These are phyloP conservation scores for Chalara sp. DNA, from an alignment of 2,329 filamentous ascomycete genomes.

Conservation along the genomic window DNA sequence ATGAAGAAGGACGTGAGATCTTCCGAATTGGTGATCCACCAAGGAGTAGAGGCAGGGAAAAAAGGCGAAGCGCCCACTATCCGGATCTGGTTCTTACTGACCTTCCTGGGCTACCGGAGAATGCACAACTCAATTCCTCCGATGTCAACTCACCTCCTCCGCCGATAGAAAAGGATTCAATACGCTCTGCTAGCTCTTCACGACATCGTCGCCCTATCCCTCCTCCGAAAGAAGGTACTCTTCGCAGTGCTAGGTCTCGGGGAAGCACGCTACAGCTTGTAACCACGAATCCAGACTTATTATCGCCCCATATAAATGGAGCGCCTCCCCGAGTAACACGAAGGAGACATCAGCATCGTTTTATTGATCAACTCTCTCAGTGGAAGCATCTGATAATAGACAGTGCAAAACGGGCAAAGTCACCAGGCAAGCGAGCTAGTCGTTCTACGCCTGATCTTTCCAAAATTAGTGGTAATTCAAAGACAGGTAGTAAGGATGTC, in stretches of 20 bases:
- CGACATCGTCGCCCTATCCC: constrained; percentile 68
- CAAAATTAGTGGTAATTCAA: constrained; percentile 37
- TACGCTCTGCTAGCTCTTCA: constrained; percentile 71
- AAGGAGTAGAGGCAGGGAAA: constrained; percentile 67
- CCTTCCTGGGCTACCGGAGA: constrained; percentile 70
- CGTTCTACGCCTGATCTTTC: constrained; percentile 51
- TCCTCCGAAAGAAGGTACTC: constrained; percentile 75
- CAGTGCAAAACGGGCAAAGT: constrained; percentile 55
- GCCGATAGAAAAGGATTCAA: constrained; percentile 72
- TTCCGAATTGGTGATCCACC: constrained; percentile 43
- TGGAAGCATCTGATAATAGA: constrained; percentile 71
- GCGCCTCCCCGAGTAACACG: constrained; percentile 28
- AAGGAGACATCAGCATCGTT: constrained; percentile 52
- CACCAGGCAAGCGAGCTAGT: constrained; percentile 36
- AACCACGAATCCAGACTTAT: constrained; percentile 55
- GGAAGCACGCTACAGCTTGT: constrained; percentile 85
- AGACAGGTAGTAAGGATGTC: constrained; percentile 39
- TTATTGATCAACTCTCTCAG: constrained; percentile 59
- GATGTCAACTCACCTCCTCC: constrained; percentile 47
- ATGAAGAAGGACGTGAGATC: constrained; percentile 59
- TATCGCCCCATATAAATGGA: constrained; percentile 39
- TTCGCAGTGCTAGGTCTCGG: constrained; percentile 63
- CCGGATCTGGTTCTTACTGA: constrained; percentile 62
- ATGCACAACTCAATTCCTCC: constrained; percentile 25
- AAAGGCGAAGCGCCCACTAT: constrained; percentile 65